Conservation (phyloP, 352 stramenopile genomes). For the Detonula confervacea region DNA sequence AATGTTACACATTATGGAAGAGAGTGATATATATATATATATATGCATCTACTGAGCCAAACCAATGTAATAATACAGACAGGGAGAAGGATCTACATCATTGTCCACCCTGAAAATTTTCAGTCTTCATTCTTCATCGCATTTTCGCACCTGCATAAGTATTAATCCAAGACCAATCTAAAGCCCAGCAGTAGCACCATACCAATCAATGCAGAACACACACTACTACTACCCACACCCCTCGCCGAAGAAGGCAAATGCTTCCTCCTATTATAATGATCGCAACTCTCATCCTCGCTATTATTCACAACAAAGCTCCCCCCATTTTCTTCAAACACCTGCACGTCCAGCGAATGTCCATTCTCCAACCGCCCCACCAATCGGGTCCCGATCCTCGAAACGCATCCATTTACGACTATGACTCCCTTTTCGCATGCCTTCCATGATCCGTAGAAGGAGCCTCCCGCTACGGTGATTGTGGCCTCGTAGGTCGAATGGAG, state of each 20-base stretch:
- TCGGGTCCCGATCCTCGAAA: constrained; percentile 14
- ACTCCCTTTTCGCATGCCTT: constrained; percentile 17
- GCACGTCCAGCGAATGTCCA: constrained; percentile 25
- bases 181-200: constrained; percentile 1
- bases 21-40: too few species aligned
- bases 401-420: constrained; percentile 24
- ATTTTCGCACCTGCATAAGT: too few species aligned
- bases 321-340: constrained; percentile 20
- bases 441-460: constrained; percentile 19
- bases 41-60: too few species aligned
- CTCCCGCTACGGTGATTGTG: constrained; percentile 11
- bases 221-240: neutral
- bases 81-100: too few species aligned
- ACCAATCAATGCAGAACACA: neutral
- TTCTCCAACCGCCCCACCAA: constrained; percentile 32
- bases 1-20: too few species aligned
- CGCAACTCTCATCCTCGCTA: neutral
- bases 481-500: constrained; percentile 22
- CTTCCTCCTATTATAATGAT: neutral
- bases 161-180: neutral
- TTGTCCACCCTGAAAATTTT: too few species aligned
- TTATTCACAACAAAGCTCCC: constrained; percentile 12
- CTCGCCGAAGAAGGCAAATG: neutral
- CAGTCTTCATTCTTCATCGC: too few species aligned
- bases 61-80: too few species aligned